phyloP scores from a whole-genome alignment of 2,329 filamentous ascomycete species.

The Fusarium anguioides region DNA sequence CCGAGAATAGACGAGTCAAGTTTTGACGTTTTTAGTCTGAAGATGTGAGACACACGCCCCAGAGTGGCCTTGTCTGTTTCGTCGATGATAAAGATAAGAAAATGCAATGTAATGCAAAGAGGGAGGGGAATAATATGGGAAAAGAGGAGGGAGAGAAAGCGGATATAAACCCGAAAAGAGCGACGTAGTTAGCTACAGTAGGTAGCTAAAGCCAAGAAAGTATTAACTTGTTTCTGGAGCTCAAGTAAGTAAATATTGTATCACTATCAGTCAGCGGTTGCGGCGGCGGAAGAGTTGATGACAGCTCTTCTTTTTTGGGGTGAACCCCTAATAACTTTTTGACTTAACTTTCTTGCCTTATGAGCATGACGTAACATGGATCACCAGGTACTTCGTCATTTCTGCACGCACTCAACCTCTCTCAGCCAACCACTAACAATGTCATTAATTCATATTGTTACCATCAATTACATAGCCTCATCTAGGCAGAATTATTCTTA shows the following conservation, averaged over 20 bases:
- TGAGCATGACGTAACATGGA: conserved; percentile 23
- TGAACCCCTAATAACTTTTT: conserved; percentile 27
- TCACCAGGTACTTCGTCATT: conserved; percentile 23
- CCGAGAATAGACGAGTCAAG: conserved; percentile 10
- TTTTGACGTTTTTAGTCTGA: conserved; percentile 5
- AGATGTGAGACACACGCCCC: conserved; percentile 17
- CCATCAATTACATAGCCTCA: not conserved
- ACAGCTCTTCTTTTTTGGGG: conserved; percentile 11
- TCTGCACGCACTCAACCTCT: conserved; percentile 21
- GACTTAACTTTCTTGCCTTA: not conserved
- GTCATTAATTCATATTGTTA: not conserved
- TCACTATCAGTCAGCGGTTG: conserved; percentile 2
- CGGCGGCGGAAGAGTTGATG: conserved; percentile 1
- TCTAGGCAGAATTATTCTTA: not conserved
- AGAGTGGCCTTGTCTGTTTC: not conserved
- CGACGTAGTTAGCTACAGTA: conserved; percentile 6
- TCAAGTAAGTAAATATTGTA: not conserved
- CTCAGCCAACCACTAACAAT: not conserved
- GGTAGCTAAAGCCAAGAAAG: conserved; percentile 15
- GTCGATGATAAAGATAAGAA: not conserved
- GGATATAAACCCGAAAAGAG: conserved; percentile 6
- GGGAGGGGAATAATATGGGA: not conserved
- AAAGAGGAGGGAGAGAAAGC: not conserved
- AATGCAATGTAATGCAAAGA: too few relatives aligned
- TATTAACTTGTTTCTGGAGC: conserved; percentile 23